Evolutionary conservation across 108 stramenopile species (phyloP).

Genomic region (Conticribra guillardii): DNA sequence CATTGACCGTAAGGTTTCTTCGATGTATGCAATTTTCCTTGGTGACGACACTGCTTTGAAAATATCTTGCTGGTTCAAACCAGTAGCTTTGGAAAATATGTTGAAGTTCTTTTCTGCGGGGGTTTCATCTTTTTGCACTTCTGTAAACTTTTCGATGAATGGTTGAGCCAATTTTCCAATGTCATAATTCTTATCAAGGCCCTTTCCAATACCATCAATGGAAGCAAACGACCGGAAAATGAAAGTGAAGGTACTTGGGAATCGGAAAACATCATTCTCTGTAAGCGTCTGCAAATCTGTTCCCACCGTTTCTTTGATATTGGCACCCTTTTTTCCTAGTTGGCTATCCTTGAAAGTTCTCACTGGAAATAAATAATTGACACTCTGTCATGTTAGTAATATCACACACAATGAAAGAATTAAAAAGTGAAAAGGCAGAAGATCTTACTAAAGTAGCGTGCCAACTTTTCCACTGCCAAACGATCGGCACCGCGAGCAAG

Average conservation of each 20-base stretch:
- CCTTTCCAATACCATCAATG: conserved; percentile 97
- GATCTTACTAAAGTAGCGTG: conserved; percentile 94
- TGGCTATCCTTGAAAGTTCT: conserved; percentile 91
- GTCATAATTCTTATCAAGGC: conserved; percentile 86
- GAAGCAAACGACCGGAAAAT: conserved; percentile 97
- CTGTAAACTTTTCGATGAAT: conserved; percentile 92
- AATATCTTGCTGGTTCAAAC: conserved; percentile 80
- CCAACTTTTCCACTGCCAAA: conserved; percentile 93
- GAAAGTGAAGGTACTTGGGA: conserved; percentile 97
- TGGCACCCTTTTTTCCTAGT: conserved; percentile 79
- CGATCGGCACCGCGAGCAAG: conserved; percentile 91
- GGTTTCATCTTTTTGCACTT: conserved; percentile 67
- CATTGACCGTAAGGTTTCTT: conserved; percentile 87
- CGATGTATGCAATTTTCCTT: conserved; percentile 88
- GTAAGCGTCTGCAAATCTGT: conserved; percentile 86
- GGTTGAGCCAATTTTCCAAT: conserved; percentile 94
- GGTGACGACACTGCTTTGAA: conserved; percentile 80
- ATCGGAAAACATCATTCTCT: conserved; percentile 89
- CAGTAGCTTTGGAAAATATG: conserved; percentile 83
- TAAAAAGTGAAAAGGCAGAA: no score
- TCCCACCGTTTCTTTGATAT: conserved; percentile 85
- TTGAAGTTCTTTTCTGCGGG: conserved; percentile 73
- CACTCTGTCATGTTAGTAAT: no score
- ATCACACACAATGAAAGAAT: no score
- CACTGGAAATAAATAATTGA: no score